These are phyloP conservation scores for Saccharomyces uvarum DNA, from an alignment of 1,139 yeast species.

Conservation along the genomic window DNA sequence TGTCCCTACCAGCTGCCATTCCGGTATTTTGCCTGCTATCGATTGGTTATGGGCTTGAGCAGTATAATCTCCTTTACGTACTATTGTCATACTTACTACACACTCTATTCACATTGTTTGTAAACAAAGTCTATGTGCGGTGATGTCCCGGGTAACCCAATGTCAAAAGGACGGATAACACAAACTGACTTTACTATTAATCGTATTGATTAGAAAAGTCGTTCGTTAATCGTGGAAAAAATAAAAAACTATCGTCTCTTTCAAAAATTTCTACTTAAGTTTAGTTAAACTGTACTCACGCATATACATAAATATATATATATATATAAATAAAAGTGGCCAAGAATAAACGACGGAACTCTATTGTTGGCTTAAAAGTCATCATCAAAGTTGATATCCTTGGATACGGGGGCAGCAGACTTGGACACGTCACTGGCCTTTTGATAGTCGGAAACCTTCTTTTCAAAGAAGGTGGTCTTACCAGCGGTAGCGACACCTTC, in stretches of 20 bases:
- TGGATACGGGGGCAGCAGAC: constrained; percentile 35
- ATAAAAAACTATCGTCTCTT: neutral
- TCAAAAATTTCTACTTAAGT: neutral
- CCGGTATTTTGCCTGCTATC: neutral
- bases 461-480: constrained; percentile 97
- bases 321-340: neutral
- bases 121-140: neutral
- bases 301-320: neutral
- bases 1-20: neutral
- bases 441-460: constrained; percentile 97
- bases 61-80: no score
- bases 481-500: constrained; percentile 96
- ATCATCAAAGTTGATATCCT: constrained; percentile 45
- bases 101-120: neutral
- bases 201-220: neutral
- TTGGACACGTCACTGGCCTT: constrained; percentile 95
- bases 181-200: neutral
- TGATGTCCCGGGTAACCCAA: neutral
- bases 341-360: constrained; percentile 1
- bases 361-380: constrained; percentile 37
- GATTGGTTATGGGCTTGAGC: neutral
- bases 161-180: neutral
- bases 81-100: neutral
- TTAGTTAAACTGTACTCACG: neutral
- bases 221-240: neutral